Percentiles rank a stretch among this genome's conserved stretches.
Conservation (phyloP, 2,329 filamentous ascomycete species). For the Xylariales sp. region DNA sequence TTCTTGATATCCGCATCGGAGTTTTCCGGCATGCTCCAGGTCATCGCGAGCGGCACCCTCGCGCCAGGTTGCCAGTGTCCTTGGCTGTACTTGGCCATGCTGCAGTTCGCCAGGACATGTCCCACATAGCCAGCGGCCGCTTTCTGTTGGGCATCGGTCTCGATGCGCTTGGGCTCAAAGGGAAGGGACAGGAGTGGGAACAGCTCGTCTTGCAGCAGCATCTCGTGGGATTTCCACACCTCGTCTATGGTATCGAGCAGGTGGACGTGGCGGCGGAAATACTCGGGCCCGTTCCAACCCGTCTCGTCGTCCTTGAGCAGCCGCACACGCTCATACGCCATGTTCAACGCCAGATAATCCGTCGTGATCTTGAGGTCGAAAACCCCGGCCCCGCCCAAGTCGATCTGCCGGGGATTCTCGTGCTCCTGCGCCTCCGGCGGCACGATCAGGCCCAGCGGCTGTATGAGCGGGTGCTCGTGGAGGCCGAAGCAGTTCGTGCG, state of each 20-base stretch:
- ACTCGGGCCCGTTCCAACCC: neutral
- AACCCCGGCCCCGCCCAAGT: neutral
- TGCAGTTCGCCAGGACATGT: conserved; percentile 11
- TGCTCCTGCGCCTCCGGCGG: neutral
- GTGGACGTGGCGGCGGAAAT: neutral
- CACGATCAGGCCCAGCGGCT: neutral
- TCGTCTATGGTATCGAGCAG: conserved; percentile 9
- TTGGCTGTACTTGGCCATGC: conserved; percentile 13
- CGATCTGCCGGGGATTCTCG: neutral
- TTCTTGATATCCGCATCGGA: conserved; percentile 17
- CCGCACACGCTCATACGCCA: neutral
- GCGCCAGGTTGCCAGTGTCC: conserved; percentile 15
- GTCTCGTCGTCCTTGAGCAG: neutral
- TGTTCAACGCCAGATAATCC: neutral
- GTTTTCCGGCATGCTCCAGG: conserved; percentile 22
- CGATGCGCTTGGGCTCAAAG: conserved; percentile 1
- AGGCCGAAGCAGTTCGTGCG: conserved; percentile 20
- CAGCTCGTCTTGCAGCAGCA: conserved; percentile 16
- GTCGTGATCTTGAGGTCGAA: neutral
- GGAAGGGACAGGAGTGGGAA: conserved; percentile 21
- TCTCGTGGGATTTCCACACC: conserved; percentile 23
- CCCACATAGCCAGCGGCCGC: conserved; percentile 17
- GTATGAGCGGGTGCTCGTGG: conserved; percentile 20
- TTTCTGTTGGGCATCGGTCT: conserved; percentile 3
- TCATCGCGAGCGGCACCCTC: conserved; percentile 12